phyloP scores from a whole-genome alignment of 495 filamentous ascomycete genomes.

The Neurospora africana region DNA sequence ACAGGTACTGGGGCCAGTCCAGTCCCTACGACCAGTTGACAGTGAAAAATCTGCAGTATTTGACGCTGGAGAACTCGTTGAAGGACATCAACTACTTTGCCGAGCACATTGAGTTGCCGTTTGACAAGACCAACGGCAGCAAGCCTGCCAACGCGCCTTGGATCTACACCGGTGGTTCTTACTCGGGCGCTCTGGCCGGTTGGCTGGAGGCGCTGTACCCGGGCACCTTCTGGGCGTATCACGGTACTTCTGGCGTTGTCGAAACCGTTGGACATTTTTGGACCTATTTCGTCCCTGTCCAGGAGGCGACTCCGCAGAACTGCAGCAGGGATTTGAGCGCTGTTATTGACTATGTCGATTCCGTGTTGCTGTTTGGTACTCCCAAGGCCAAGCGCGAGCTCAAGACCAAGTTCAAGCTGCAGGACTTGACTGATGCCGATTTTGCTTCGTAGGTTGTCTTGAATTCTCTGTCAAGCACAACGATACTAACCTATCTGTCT shows the following conservation, averaged over 20 bases:
- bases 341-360: conserved; percentile 49
- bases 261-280: conserved; percentile 54
- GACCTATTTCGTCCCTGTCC: conserved; percentile 56
- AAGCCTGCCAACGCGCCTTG: conserved; percentile 48
- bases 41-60: conserved; percentile 46
- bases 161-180: conserved; percentile 54
- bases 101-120: conserved; percentile 45
- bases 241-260: conserved; percentile 52
- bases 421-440: conserved; percentile 44
- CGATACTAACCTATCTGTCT: neutral
- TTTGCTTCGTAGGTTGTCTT: conserved; percentile 37
- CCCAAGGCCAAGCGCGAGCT: conserved; percentile 35
- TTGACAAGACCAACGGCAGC: conserved; percentile 43
- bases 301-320: conserved; percentile 52
- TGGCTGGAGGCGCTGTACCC: conserved; percentile 51
- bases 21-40: conserved; percentile 47
- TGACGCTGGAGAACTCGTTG: conserved; percentile 54
- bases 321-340: conserved; percentile 47
- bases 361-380: conserved; percentile 31
- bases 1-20: conserved; percentile 52
- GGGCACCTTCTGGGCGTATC: conserved; percentile 59
- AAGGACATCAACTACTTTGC: conserved; percentile 55
- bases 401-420: conserved; percentile 49
- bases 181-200: conserved; percentile 51
- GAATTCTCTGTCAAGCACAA: neutral